Evolutionary conservation across 2,329 filamentous ascomycete species (phyloP), one percentile per base, ranked within the genome.

Genomic region (Penicillium sp.): DNA sequence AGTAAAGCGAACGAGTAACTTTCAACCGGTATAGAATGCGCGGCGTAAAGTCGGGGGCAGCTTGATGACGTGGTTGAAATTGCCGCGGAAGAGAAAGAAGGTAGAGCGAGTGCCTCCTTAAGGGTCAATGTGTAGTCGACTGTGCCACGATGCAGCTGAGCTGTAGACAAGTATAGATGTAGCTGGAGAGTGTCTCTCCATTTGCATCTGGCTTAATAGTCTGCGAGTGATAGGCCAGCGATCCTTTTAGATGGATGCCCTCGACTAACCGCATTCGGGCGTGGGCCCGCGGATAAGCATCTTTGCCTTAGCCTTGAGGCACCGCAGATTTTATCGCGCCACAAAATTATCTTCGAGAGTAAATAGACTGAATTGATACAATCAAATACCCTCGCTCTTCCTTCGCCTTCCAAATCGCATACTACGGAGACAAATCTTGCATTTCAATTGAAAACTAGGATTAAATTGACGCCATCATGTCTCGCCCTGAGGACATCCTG

Each of bases 401-500:
- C 33, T 38, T n/a, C 33, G 14, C 9, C 8, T n/a, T 40, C 35
- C 35, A 38, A 38, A 38, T 16, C 33, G 33, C 12, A 30, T 38
- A 38, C 7, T n/a, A 20, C 35, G 18, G 16, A 40, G 3, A 40
- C 5, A 6, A 5, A 3, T 4, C 5, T 14, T 40, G 8, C 40
- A 11, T 23, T 21, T 43, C 40, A 40, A 18, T 40, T 40, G 35
- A n/a, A 40, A 3, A 40, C 33, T n/a, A 40, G 51, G 35, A 24
- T 49, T 46, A 58, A 47, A 53, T 20, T 40, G 5, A 9, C 30
- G 14, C 5, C 35, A 87, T 47, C 70, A 97, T 99, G 94, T 97
- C 94, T 70, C 91, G 94, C 65, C 94, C 94, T 62, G 94, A 99
- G 81, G 94, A 99, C 77, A 89, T 85, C 63, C 86, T 97, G 90